Evolutionary conservation across 768 basidiomycete genomes (phyloP).

Genomic region (Suillus plorans): DNA sequence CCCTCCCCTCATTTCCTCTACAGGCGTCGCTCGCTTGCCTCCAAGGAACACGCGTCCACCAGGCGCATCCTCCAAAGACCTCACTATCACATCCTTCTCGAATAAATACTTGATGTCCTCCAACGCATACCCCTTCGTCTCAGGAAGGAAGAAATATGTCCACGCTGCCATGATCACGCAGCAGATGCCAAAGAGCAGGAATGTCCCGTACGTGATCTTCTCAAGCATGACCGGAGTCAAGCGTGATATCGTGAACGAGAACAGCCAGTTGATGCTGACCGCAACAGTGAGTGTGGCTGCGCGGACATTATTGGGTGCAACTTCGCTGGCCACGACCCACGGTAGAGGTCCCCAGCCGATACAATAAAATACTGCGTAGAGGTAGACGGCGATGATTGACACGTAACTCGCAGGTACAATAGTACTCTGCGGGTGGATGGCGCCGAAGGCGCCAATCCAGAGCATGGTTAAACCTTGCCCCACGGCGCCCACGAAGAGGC

Average conservation of each 20-base stretch:
- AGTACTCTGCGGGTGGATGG: conserved; percentile 31
- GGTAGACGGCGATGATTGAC: conserved; percentile 45
- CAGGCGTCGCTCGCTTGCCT: conserved; percentile 15
- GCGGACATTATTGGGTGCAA: conserved; percentile 45
- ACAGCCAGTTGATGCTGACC: conserved; percentile 45
- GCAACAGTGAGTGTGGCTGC: conserved; percentile 38
- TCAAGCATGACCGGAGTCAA: conserved; percentile 41
- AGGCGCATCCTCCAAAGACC: conserved; percentile 42
- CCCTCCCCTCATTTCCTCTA: conserved; percentile 15
- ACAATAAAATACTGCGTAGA: conserved; percentile 48
- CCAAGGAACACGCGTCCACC: conserved; percentile 37
- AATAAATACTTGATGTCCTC: conserved; percentile 49
- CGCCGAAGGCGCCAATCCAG: conserved; percentile 45
- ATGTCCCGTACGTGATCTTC: conserved; percentile 38
- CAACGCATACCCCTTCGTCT: conserved; percentile 45
- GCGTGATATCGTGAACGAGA: conserved; percentile 46
- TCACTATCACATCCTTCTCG: conserved; percentile 36
- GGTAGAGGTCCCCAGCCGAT: conserved; percentile 41
- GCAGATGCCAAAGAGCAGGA: conserved; percentile 41
- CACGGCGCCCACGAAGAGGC: conserved; percentile 44
- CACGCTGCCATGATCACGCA: conserved; percentile 43
- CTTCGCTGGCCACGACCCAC: conserved; percentile 29
- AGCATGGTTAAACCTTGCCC: conserved; percentile 47
- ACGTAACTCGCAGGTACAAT: conserved; percentile 41
- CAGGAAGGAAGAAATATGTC: conserved; percentile 46